Evolutionary conservation across 176 grass and related monocot species (phyloP).

Genomic region (Panicum miliaceum): DNA sequence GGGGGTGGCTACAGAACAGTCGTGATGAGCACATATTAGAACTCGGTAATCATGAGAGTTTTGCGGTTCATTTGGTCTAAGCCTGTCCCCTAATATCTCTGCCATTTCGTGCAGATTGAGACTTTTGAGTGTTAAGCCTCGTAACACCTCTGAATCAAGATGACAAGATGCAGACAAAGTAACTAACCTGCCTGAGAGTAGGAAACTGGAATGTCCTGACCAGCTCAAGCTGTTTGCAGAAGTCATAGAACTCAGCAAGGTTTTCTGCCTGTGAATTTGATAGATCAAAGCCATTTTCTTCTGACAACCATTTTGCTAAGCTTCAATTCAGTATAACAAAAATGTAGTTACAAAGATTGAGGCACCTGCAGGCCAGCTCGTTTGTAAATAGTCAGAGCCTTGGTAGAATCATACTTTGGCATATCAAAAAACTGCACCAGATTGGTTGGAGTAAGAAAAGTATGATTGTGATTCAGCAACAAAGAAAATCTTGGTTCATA

Average conservation of each 20-base stretch:
- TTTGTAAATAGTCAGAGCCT: conserved; percentile 87
- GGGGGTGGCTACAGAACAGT: conserved; percentile 67
- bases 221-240: conserved; percentile 86
- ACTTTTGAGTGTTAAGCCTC: neutral
- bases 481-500: neutral
- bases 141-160: conserved; percentile 13
- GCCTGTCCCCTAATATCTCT: neutral
- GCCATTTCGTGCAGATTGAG: neutral
- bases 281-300: neutral
- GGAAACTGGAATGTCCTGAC: conserved; percentile 96
- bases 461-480: neutral
- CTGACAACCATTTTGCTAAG: neutral
- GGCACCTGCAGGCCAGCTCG: conserved; percentile 80
- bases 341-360: neutral
- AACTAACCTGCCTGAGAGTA: conserved; percentile 75
- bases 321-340: neutral
- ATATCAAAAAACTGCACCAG: conserved; percentile 88
- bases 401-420: conserved; percentile 92
- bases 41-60: conserved; percentile 4
- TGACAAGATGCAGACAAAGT: neutral
- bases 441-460: neutral
- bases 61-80: neutral
- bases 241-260: conserved; percentile 93
- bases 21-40: neutral
- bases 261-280: conserved; percentile 62